Percentiles rank a stretch among this genome's conserved stretches.
phyloP scores from a whole-genome alignment of 495 filamentous ascomycete genomes.

The Penicillium bialowiezense region DNA sequence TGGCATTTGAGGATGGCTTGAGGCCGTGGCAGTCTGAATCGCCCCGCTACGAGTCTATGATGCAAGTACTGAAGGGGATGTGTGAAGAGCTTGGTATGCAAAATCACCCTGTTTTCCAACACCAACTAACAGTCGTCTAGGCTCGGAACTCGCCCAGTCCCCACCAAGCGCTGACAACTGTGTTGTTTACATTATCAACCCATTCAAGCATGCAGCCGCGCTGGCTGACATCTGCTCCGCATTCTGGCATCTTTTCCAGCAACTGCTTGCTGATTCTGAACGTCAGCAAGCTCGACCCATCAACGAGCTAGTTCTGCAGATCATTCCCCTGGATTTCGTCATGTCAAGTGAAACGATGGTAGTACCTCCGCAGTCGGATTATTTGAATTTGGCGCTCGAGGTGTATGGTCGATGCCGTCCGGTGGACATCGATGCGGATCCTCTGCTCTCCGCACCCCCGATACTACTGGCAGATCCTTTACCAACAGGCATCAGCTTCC shows the following conservation, averaged over 20 bases:
- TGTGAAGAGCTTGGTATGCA: slow-evolving; percentile 45
- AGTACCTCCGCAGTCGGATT: slow-evolving; percentile 64
- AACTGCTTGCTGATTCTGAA: slow-evolving; percentile 53
- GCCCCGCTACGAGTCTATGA: slow-evolving; percentile 30
- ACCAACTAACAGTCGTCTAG: slow-evolving; percentile 27
- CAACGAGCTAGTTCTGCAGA: slow-evolving; percentile 78
- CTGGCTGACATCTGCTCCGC: slow-evolving; percentile 75
- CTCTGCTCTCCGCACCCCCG: slow-evolving; percentile 58
- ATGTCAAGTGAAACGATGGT: slow-evolving; percentile 62
- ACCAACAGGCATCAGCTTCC: slow-evolving; percentile 77
- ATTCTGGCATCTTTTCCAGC: slow-evolving; percentile 72
- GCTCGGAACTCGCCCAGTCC: slow-evolving; percentile 41
- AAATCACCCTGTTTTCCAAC: background rate
- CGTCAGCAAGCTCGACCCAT: slow-evolving; percentile 47
- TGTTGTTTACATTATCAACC: slow-evolving; percentile 86
- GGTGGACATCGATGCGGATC: slow-evolving; percentile 39
- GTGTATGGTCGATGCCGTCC: slow-evolving; percentile 80
- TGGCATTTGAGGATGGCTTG: slow-evolving; percentile 57
- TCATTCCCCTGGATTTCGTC: slow-evolving; percentile 72
- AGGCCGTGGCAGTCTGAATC: slow-evolving; percentile 45
- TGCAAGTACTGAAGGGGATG: slow-evolving; percentile 36
- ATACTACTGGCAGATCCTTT: slow-evolving; percentile 71
- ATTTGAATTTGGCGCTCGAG: slow-evolving; percentile 70
- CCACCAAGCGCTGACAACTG: slow-evolving; percentile 56
- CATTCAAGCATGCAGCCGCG: slow-evolving; percentile 59